A percentile compares a stretch with the other conserved stretches of the same genome.
These are phyloP conservation scores for Mucor circinelloides DNA, from an alignment of 371 early-diverging fungal species.

Conservation along the genomic window DNA sequence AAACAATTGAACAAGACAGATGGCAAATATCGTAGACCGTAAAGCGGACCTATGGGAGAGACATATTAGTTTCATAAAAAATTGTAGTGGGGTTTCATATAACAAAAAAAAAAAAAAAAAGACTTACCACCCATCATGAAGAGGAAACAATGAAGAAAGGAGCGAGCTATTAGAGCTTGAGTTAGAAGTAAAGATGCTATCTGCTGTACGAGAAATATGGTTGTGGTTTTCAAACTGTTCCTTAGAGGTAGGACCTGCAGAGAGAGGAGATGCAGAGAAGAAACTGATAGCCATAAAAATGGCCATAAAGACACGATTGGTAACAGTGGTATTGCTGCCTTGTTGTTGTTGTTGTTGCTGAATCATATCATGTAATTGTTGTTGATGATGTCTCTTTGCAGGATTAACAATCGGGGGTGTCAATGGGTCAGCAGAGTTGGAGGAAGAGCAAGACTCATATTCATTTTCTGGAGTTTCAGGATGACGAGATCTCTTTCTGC, in stretches of 20 bases:
- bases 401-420: slow-evolving; percentile 2
- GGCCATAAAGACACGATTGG: slow-evolving; percentile 53
- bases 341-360: background rate
- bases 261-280: slow-evolving; percentile 49
- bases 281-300: slow-evolving; percentile 47
- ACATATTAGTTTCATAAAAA: background rate
- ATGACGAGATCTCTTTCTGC: slow-evolving; percentile 24
- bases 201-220: slow-evolving; percentile 43
- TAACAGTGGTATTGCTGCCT: background rate
- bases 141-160: slow-evolving; percentile 21
- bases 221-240: slow-evolving; percentile 47
- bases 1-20: slow-evolving; percentile 36
- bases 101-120: too few species aligned
- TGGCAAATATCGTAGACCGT: slow-evolving; percentile 34
- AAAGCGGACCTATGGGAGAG: slow-evolving; percentile 25
- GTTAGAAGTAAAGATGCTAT: slow-evolving; percentile 1
- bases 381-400: background rate
- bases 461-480: slow-evolving; percentile 11
- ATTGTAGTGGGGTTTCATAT: background rate
- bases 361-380: background rate
- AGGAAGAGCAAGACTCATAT: slow-evolving; percentile 16
- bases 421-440: slow-evolving; percentile 7
- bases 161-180: background rate
- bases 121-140: slow-evolving; percentile 39
- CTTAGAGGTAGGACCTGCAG: slow-evolving; percentile 35